These are phyloP conservation scores for Botrytis aclada DNA, from an alignment of 2,329 filamentous ascomycete species.

Conservation along the genomic window DNA sequence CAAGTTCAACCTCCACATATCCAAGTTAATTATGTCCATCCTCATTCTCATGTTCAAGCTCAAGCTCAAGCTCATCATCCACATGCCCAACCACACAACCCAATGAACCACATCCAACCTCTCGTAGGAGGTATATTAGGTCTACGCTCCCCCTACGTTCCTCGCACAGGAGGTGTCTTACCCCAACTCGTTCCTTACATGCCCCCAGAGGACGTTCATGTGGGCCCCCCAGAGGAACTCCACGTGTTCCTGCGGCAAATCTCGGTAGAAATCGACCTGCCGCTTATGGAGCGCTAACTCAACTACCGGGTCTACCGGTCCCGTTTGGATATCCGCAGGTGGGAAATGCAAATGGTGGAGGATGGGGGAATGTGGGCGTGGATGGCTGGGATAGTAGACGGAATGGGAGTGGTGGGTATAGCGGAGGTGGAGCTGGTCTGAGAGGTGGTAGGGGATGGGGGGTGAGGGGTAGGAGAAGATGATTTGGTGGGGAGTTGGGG, in stretches of 20 bases:
- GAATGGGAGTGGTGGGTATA: neutral
- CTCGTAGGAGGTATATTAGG: too few species aligned
- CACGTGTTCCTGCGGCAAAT: neutral
- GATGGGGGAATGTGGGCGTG: neutral
- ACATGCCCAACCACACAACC: too few species aligned
- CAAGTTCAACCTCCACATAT: neutral
- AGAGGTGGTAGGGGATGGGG: neutral
- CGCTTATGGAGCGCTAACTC: neutral
- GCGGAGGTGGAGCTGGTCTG: neutral
- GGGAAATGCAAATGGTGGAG: neutral
- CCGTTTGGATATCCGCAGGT: too few species aligned
- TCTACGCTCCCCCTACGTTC: too few species aligned
- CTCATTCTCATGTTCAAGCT: too few species aligned
- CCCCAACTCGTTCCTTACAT: neutral
- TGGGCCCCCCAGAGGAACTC: neutral
- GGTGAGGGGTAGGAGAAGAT: neutral
- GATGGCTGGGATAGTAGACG: neutral
- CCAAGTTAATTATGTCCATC: neutral
- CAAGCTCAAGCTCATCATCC: too few species aligned
- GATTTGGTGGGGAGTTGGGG: neutral
- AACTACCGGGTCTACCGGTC: rapidly evolving
- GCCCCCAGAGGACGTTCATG: neutral
- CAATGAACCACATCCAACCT: too few species aligned
- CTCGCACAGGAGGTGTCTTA: too few species aligned
- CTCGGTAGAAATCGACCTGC: neutral